Percentiles rank a stretch among this genome's conserved stretches.
Conservation (phyloP, 2,329 filamentous ascomycete species). For the Microsporum canis region DNA sequence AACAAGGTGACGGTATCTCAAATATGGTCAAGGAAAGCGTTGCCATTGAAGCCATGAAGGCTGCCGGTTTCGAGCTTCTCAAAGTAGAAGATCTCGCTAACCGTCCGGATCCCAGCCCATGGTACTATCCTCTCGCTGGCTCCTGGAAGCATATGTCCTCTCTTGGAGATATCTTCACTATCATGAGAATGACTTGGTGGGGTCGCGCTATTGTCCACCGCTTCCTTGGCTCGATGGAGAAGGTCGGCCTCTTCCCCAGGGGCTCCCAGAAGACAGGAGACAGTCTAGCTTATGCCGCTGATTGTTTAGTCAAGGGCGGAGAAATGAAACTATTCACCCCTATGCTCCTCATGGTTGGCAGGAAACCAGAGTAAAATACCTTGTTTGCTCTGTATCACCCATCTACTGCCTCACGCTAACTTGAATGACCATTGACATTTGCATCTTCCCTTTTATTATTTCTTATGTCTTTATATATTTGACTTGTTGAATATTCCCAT, state of each 20-base stretch:
- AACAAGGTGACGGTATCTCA: constrained; percentile 90
- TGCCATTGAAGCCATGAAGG: constrained; percentile 69
- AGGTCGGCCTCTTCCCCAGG: constrained; percentile 58
- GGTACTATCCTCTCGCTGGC: constrained; percentile 88
- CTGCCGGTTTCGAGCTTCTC: constrained; percentile 74
- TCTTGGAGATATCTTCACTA: constrained; percentile 68
- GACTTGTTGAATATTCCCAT: neutral
- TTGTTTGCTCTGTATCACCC: neutral
- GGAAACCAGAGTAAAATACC: constrained; percentile 54
- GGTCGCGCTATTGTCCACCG: constrained; percentile 65
- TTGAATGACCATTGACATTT: neutral
- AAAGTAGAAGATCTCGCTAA: constrained; percentile 78
- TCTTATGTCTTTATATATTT: neutral
- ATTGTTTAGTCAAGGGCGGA: constrained; percentile 77
- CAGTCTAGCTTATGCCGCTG: constrained; percentile 67
- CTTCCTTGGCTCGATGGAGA: constrained; percentile 67
- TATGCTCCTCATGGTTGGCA: constrained; percentile 94
- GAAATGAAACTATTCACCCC: constrained; percentile 90
- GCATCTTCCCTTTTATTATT: neutral
- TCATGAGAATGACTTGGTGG: constrained; percentile 78
- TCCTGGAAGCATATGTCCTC: constrained; percentile 72
- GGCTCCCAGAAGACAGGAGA: constrained; percentile 95
- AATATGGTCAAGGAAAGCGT: constrained; percentile 90
- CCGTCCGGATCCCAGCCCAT: constrained; percentile 62
- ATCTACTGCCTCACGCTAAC: neutral